Evolutionary conservation across 345 rosid species (phyloP).

Genomic region (Brassica napus): Da-Ae NC_063436.1:5717001-5717500

Average conservation of each 20-base stretch:
- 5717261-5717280: conserved; percentile 30
- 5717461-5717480: conserved; percentile 18
- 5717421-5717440: conserved; percentile 30
- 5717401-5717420: conserved; percentile 17
- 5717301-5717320: conserved; percentile 14
- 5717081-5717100: conserved; percentile 13
- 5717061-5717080: conserved; percentile 33
- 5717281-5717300: conserved; percentile 36
- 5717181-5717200: conserved; percentile 38
- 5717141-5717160: conserved; percentile 23
- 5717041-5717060: conserved; percentile 29
- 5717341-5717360: conserved; percentile 13
- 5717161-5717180: conserved; percentile 14
- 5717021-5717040: conserved; percentile 24
- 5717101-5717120: conserved; percentile 35
- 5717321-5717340: conserved; percentile 1
- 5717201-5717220: conserved; percentile 14
- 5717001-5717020: conserved; percentile 38
- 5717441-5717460: conserved; percentile 27
- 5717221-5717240: conserved; percentile 17
- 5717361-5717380: background rate
- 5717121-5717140: conserved; percentile 29
- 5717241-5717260: conserved; percentile 26
- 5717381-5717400: background rate
- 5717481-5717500: conserved; percentile 32